These are phyloP conservation scores for Cruciata laevipes DNA, from an alignment of 257 asterid species.

Conservation along the genomic window DNA sequence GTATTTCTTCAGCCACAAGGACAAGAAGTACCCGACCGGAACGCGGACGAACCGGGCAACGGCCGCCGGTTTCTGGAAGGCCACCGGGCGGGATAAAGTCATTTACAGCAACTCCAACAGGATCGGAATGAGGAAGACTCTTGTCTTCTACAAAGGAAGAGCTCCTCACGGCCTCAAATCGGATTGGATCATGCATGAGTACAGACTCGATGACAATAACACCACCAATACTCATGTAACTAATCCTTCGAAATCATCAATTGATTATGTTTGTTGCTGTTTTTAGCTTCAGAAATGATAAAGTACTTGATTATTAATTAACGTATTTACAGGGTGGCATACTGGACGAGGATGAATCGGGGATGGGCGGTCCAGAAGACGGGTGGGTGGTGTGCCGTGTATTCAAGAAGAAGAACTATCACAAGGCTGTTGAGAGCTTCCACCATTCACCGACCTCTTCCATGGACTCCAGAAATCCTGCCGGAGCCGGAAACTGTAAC, in stretches of 20 bases:
- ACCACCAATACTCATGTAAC: conserved; percentile 19
- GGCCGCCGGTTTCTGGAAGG: conserved; percentile 93
- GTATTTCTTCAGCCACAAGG: conserved; percentile 93
- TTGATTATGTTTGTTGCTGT: no score
- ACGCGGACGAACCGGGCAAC: conserved; percentile 88
- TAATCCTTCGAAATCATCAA: no score
- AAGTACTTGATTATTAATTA: no score
- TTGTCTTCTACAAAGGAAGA: conserved; percentile 77
- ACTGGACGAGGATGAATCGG: conserved; percentile 22
- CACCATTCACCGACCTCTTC: conserved; percentile 21
- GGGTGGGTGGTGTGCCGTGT: conserved; percentile 98
- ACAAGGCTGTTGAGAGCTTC: conserved; percentile 52
- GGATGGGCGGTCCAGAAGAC: conserved; percentile 43
- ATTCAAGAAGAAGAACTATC: conserved; percentile 94
- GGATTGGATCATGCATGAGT: conserved; percentile 93
- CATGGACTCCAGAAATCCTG: conserved; percentile 10
- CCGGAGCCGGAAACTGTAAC: conserved; percentile 17
- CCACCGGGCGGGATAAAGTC: conserved; percentile 82
- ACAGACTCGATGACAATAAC: conserved; percentile 67
- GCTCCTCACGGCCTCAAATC: conserved; percentile 92
- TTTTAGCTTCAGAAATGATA: no score
- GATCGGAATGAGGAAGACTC: conserved; percentile 83
- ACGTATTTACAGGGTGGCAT: conserved; percentile 23
- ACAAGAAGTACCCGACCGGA: conserved; percentile 84
- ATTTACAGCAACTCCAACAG: conserved; percentile 58